Percentiles rank a stretch among this genome's conserved stretches.
These are phyloP conservation scores for Thozetella sp. DNA, from an alignment of 495 filamentous ascomycete genomes.

Conservation along the genomic window DNA sequence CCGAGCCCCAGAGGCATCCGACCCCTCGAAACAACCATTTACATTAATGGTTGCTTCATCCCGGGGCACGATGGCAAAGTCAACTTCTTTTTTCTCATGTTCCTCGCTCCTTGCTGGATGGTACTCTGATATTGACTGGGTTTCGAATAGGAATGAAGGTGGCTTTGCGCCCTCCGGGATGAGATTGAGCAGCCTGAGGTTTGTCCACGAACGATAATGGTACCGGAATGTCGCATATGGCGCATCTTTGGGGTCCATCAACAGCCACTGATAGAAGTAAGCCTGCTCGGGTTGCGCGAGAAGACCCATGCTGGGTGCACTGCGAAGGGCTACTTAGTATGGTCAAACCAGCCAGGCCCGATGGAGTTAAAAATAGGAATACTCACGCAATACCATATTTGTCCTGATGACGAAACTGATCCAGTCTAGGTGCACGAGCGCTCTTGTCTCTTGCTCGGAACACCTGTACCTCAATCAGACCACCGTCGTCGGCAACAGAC, in stretches of 20 bases:
- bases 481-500: slow-evolving; percentile 48
- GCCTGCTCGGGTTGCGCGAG: slow-evolving; percentile 47
- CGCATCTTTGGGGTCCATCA: slow-evolving; percentile 46
- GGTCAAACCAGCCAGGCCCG: neutral
- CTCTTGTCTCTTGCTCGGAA: slow-evolving; percentile 44
- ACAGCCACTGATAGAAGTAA: slow-evolving; percentile 43
- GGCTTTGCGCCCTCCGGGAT: slow-evolving; percentile 22
- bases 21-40: neutral
- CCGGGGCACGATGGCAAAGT: neutral
- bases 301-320: slow-evolving; percentile 43
- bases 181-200: slow-evolving; percentile 42
- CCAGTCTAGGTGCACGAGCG: slow-evolving; percentile 28
- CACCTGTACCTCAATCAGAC: slow-evolving; percentile 50
- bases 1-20: neutral
- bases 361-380: neutral
- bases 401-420: slow-evolving; percentile 35
- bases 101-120: neutral
- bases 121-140: neutral
- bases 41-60: slow-evolving; percentile 18
- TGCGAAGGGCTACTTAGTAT: slow-evolving; percentile 17
- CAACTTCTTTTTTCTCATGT: neutral
- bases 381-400: slow-evolving; percentile 50
- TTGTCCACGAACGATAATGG: slow-evolving; percentile 47
- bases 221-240: slow-evolving; percentile 50
- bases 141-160: neutral